A percentile compares a stretch with the other conserved stretches of the same genome.
Conservation (phyloP, 2,329 filamentous ascomycete genomes). For the Lomentospora prolificans region DNA sequence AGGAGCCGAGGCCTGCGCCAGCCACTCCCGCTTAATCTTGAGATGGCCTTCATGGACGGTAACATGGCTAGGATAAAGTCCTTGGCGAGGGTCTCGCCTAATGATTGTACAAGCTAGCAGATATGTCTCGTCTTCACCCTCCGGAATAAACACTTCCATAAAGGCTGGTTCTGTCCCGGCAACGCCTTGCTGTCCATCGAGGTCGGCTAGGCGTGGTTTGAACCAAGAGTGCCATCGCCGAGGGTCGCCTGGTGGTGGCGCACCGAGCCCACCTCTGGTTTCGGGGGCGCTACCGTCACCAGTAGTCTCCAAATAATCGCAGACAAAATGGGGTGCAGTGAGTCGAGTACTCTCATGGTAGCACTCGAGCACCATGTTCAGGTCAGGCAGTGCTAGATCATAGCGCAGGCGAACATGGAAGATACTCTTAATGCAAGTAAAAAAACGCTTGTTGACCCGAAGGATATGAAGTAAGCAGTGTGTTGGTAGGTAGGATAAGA, state of each 20-base stretch:
- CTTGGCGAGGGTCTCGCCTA: constrained; percentile 49
- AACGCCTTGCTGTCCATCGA: constrained; percentile 11
- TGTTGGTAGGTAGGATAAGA: constrained; percentile 30
- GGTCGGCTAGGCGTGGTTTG: constrained; percentile 39
- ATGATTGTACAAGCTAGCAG: constrained; percentile 62
- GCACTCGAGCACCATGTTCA: constrained; percentile 67
- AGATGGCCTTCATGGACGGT: constrained; percentile 59
- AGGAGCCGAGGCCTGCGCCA: constrained; percentile 38
- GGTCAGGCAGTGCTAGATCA: constrained; percentile 46
- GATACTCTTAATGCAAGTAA: constrained; percentile 49
- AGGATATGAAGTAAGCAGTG: constrained; percentile 42
- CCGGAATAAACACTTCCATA: constrained; percentile 56
- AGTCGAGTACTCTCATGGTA: constrained; percentile 63
- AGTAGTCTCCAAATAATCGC: constrained; percentile 53
- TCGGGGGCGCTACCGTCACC: constrained; percentile 9
- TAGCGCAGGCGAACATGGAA: constrained; percentile 51
- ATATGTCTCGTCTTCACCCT: constrained; percentile 64
- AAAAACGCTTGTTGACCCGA: constrained; percentile 48
- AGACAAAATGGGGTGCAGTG: constrained; percentile 57
- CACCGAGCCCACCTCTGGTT: constrained; percentile 7
- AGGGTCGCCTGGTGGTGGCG: constrained; percentile 28
- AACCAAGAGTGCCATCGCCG: constrained; percentile 60
- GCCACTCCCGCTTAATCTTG: constrained; percentile 64
- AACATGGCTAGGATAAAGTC: constrained; percentile 54
- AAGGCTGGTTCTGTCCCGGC: constrained; percentile 31